Evolutionary conservation across 768 basidiomycete species (phyloP), one percentile per base, ranked within the genome.

Genomic region (Pisolithus marmoratus): DNA sequence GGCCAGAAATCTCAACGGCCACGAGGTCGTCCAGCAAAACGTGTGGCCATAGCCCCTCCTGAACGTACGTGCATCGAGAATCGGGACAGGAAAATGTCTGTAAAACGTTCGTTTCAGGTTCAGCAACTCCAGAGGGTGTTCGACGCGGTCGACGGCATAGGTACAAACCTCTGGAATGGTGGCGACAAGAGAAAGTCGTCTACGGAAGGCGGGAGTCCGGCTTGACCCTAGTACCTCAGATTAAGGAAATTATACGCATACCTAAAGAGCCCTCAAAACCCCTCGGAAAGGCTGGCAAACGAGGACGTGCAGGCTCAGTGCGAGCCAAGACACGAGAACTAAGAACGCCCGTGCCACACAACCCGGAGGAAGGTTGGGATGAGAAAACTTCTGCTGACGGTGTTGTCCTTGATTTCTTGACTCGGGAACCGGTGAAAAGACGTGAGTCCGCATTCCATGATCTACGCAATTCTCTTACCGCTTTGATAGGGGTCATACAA

Each of bases 181-280:
- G 95, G 95, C 81, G 93, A n/a, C 82, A 83, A 58, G 95, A 98
- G 70, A 85, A 83, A 55, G 79, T 92, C 22, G 84, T 94, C 2
- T 97, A 92, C 60, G 86, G 85, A 6, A 78, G 83, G 20, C 76
- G 78, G 12, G 70, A 76, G 8, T 74, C 75, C 7, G 79, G 74
- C 22, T 55, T 70, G 8, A 70, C 77, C 20, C 73, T 80, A 24
- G 84, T 88, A 11, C 76, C 87, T 1, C 78, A 76, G 60, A 86
- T 92, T 62, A 74, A 82, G 63, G 77, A 83, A 66, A 76, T 94
- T 50, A 62, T 83, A 51, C 72, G 79, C 46, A 61, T 83, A 14
- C 81, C 77, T 1, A 75, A 82, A 38, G 78, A 79, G 15, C 68
- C 74, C 2, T 63, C 74, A 3, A 64, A 60, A 46, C 78, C 84